Evolutionary conservation across 352 stramenopile species (phyloP), one percentile per base, ranked within the genome.

Genomic region (Phytophthora syringae): DNA sequence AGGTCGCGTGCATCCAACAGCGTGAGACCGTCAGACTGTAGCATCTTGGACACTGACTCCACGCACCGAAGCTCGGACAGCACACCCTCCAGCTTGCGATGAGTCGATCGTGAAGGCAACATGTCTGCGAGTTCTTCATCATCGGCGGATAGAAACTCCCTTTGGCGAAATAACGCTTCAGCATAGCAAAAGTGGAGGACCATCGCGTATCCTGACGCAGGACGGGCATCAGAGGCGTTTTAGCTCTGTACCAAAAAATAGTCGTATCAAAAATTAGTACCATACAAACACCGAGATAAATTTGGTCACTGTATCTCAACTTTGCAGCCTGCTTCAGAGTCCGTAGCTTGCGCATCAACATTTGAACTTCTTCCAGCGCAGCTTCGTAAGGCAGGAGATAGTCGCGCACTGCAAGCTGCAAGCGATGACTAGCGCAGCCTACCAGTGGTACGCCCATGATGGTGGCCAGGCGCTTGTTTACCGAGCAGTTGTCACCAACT

Each of bases 281-380:
- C 71, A 47, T n/a, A n/a, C n/a, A 76, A 79, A 48, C 67, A 78
- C 5, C 72, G 57, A n/a, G n/a, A n/a, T n/a, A n/a, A n/a, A n/a
- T n/a, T n/a, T n/a, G n/a, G n/a, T n/a, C n/a, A n/a, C n/a, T n/a
- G n/a, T n/a, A n/a, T n/a, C n/a, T n/a, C n/a, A n/a, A 53, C 51
- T 63, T 32, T 65, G 47, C 27, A 59, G 45, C 16, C 72, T 60
- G 40, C 73, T 68, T 42, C 79, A 79, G 27, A 72, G 62, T 48
- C 72, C 60, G 6, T 45, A 37, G 32, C 15, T 37, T 15, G 11
- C 11, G 32, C 32, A 37, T 37, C 2, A 37, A 11, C 32, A 16
- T 3, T 11, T 37, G 32, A 16, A 37, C 9, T 11, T 37, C 32
- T 15, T 37, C 9, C n/a, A n/a, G n/a, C n/a, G n/a, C n/a, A n/a